These are phyloP conservation scores for Salix exigua DNA, from an alignment of 345 rosid species.

Conservation along the genomic window DNA sequence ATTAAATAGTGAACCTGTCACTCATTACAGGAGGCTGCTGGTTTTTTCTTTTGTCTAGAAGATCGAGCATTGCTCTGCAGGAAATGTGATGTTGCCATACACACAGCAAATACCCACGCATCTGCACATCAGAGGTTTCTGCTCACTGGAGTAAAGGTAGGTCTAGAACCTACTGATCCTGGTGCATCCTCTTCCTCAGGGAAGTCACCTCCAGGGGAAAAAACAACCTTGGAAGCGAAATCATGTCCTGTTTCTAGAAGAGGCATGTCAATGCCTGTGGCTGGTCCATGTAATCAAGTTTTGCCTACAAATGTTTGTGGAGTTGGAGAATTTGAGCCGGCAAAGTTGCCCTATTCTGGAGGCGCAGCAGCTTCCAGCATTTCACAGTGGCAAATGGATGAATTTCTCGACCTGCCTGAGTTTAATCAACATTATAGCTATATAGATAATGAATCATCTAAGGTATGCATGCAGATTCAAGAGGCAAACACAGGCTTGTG, in stretches of 20 bases:
- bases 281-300: constrained; percentile 32
- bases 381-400: constrained; percentile 80
- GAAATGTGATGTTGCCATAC: constrained; percentile 90
- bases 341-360: constrained; percentile 51
- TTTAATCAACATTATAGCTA: constrained; percentile 56
- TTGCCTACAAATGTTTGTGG: constrained; percentile 32
- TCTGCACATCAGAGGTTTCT: constrained; percentile 89
- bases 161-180: constrained; percentile 58
- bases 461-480: constrained; percentile 43
- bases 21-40: constrained; percentile 68
- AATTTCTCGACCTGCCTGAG: constrained; percentile 58
- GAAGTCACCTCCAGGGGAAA: constrained; percentile 47
- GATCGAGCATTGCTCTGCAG: constrained; percentile 93
- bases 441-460: constrained; percentile 72
- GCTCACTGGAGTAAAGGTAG: constrained; percentile 90
- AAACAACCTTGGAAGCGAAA: constrained; percentile 40
- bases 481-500: neutral
- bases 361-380: constrained; percentile 63
- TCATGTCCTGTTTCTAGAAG: constrained; percentile 31
- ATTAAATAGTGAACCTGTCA: neutral
- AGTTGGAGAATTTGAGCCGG: constrained; percentile 20
- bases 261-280: constrained; percentile 21
- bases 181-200: constrained; percentile 48
- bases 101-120: constrained; percentile 62
- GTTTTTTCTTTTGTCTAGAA: constrained; percentile 93